These are phyloP conservation scores for Curvularia spicifera DNA, from an alignment of 2,329 filamentous ascomycete species.

Conservation along the genomic window DNA sequence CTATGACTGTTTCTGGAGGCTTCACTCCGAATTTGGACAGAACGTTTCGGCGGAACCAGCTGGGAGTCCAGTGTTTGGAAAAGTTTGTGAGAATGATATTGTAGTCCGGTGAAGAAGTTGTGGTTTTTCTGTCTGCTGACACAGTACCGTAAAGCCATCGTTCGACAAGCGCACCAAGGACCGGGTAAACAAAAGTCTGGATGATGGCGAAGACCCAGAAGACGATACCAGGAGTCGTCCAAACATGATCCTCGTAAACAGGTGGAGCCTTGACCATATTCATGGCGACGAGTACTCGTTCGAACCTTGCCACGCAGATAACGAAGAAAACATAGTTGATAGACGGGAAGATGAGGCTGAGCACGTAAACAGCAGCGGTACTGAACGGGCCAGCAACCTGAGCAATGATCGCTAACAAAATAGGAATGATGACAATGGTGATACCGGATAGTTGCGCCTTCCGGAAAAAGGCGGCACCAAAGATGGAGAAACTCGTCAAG, in stretches of 20 bases:
- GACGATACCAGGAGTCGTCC: conserved; percentile 72
- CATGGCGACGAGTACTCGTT: conserved; percentile 65
- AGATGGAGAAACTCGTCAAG: conserved; percentile 78
- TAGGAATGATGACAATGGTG: conserved; percentile 71
- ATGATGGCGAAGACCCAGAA: conserved; percentile 79
- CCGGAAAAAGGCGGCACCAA: conserved; percentile 83
- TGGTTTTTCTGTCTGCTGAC: conserved; percentile 59
- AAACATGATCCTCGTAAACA: conserved; percentile 52
- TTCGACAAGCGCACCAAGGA: conserved; percentile 78
- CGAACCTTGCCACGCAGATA: conserved; percentile 77
- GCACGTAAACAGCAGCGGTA: conserved; percentile 69
- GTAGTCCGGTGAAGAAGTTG: conserved; percentile 44
- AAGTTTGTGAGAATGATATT: conserved; percentile 76
- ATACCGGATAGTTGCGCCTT: conserved; percentile 89
- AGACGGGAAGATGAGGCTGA: conserved; percentile 81
- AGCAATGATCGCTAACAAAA: conserved; percentile 80
- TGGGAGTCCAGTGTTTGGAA: conserved; percentile 78
- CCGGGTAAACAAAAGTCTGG: conserved; percentile 78
- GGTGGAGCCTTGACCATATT: conserved; percentile 70
- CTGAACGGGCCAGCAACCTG: conserved; percentile 71
- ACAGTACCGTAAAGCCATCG: conserved; percentile 76
- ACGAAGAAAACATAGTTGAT: conserved; percentile 89
- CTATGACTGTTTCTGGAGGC: conserved; percentile 70
- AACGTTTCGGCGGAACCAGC: conserved; percentile 61
- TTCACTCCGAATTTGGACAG: conserved; percentile 56